phyloP scores from a whole-genome alignment of 2,329 filamentous ascomycete species.

The Aspergillus sp. region DNA sequence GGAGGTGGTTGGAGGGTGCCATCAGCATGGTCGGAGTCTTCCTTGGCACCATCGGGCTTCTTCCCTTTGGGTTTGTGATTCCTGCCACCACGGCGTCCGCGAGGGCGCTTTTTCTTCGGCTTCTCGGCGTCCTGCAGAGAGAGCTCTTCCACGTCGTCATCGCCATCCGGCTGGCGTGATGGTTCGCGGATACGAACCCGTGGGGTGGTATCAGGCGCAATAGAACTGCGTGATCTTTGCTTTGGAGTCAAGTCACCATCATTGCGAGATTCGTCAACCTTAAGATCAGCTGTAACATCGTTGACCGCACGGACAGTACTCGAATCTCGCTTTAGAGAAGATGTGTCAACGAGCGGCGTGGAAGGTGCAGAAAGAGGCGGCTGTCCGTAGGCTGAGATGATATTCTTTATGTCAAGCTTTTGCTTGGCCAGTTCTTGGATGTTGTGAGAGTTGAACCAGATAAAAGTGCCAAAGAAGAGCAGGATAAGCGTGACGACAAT shows the following conservation, averaged over 20 bases:
- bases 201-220: slow-evolving; percentile 27
- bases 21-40: slow-evolving; percentile 57
- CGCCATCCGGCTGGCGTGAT: slow-evolving; percentile 32
- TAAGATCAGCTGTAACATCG: slow-evolving; percentile 34
- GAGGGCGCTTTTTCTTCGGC: slow-evolving; percentile 68
- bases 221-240: slow-evolving; percentile 21
- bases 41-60: slow-evolving; percentile 44
- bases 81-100: slow-evolving; percentile 71
- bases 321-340: slow-evolving; percentile 28
- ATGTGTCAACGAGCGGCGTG: slow-evolving; percentile 33
- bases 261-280: slow-evolving; percentile 19
- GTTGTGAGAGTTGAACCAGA: slow-evolving; percentile 45
- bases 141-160: slow-evolving; percentile 34
- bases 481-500: slow-evolving; percentile 44
- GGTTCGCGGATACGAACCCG: slow-evolving; percentile 44
- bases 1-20: slow-evolving; percentile 42
- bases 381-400: slow-evolving; percentile 41
- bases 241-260: slow-evolving; percentile 32
- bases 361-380: slow-evolving; percentile 38
- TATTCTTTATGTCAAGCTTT: slow-evolving; percentile 47
- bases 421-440: slow-evolving; percentile 44
- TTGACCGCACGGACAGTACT: slow-evolving; percentile 26
- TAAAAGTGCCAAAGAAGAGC: slow-evolving; percentile 41
- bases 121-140: slow-evolving; percentile 36
- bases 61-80: slow-evolving; percentile 59